Base-by-base conservation (phyloP, 179 eudicot genomes). In the Spergularia azorica region DNA sequence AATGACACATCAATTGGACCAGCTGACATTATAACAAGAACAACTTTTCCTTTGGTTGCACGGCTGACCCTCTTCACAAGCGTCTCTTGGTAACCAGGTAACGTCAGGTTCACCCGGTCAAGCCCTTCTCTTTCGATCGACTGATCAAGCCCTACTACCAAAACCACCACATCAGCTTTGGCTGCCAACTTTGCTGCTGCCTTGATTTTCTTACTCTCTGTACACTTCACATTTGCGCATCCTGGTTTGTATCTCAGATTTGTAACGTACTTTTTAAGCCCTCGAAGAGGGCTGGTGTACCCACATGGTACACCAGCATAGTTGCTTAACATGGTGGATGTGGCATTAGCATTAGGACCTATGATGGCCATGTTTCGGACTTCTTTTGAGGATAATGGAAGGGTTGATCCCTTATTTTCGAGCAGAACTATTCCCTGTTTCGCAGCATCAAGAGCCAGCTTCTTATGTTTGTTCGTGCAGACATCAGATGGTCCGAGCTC, bases 1-100 rank as follows among this genome's bases (percentile, higher is more conserved):
- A 78, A 78, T n/a, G 65, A 38, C 5, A 84, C 86, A 78, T 89
- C 92, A 68, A 87, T 50, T 5, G 89, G 88, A 66, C 90, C 82
- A 39, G 88, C 90, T 9, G 90, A 82, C 86, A 86, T 87, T 18
- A 89, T 77, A 18, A 83, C 90, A 39, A 89, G 63, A 61, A 89
- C 48, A 2, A 86, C 81, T 0, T 73, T 56, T 5, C 89, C 90
- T 64, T 76, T 89, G n/a, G 85, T 72, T 11, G 87, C 82, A 60
- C 58, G 66, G 9, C 87, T 82, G 4, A 88, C 92, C 16, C 81
- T 71, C 38, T 39, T 75, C 0, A 89, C 77, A 2, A 87, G 79
- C 65, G 63, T 57, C 70, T 75, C 69, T 73, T 82, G 89, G 18
- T 61, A 80, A 9, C 89, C 87, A 0, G 86, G 90, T 69, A 87